Evolutionary conservation across 2,329 filamentous ascomycete genomes (phyloP), one percentile per base, ranked within the genome.

Genomic region (Neofusicoccum umdonicola): DNA sequence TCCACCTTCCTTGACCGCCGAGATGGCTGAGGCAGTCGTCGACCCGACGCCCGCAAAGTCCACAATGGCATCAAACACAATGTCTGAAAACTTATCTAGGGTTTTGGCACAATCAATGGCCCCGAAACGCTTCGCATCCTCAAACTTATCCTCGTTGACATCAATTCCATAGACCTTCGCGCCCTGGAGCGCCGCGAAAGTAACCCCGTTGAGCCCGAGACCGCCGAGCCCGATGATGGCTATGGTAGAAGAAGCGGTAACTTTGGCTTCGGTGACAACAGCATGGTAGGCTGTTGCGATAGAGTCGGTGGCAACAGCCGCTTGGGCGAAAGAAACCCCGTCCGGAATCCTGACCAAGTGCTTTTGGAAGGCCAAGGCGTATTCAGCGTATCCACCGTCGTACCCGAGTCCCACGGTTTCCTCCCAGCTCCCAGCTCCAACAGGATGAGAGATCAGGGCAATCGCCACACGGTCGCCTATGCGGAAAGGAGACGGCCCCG

Each of bases 241-340:
- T 4, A 50, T 12, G 47, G 47, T 50, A 9, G 22, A 34, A 13
- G 19, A 27, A 7, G 11, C 13, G 8, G 22, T 35, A 12, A 47
- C 57, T n/a, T 22, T n/a, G n/a, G 22, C 65, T 12, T 37, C n/a
- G 3, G 13, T 19, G 3, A 62, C 31, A 7, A 65, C 39, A 8
- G 65, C 65, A 13, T 66, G 65, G 22, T 66, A 66, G 4, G 62
- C 54, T n/a, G 65, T 65, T 6, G 65, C 44, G 37, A 66, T 45
- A 1, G 62, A 34, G 47, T 66, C 65, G 7, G 39, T 65, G 2
- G 65, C 65, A 8, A 65, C 62, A 31, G 54, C 62, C 2, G 65
- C 65, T 11, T 65, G 44, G 9, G 37, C 47, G 41, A 66, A 66
- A 11, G 34, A 27, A 4, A 65, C 62, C 3, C 15, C 35, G 3